Conservation (phyloP, 2,329 filamentous ascomycete species). For the Exutisphaerella laricina region DNA sequence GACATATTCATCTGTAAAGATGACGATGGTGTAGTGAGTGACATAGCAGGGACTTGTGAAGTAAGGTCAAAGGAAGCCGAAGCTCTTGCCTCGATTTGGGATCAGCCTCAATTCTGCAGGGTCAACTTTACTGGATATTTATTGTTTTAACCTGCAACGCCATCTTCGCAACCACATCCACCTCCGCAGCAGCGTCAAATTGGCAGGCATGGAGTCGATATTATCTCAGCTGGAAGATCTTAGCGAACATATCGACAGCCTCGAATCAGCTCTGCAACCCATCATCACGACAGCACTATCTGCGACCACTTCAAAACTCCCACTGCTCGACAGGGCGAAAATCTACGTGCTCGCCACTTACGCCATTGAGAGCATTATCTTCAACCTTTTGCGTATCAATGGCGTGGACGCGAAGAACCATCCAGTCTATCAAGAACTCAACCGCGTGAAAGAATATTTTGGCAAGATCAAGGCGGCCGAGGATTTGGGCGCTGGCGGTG, state of each 20-base stretch:
- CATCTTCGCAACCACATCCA: slow-evolving; percentile 3
- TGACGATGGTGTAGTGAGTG: neutral
- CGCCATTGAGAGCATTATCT: slow-evolving; percentile 82
- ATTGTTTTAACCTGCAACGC: too few relatives aligned
- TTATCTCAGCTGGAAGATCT: slow-evolving; percentile 66
- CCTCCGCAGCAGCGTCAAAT: neutral
- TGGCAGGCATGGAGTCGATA: slow-evolving; percentile 51
- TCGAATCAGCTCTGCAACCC: slow-evolving; percentile 70
- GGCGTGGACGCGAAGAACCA: slow-evolving; percentile 78
- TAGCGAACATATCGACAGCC: slow-evolving; percentile 64
- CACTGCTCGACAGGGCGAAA: slow-evolving; percentile 92
- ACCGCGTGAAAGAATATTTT: slow-evolving; percentile 84
- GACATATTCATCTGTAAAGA: neutral
- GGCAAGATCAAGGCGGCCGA: slow-evolving; percentile 81
- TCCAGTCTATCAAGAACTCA: slow-evolving; percentile 77
- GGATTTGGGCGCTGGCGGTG: slow-evolving; percentile 20
- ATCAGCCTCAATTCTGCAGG: slow-evolving; percentile 2
- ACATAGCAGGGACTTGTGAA: neutral
- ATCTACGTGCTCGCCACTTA: slow-evolving; percentile 85
- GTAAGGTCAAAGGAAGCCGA: slow-evolving; percentile 3
- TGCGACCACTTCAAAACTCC: slow-evolving; percentile 68
- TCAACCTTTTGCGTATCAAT: slow-evolving; percentile 73
- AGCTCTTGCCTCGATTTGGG: slow-evolving; percentile 6
- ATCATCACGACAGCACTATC: slow-evolving; percentile 61
- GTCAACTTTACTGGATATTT: too few relatives aligned